Base-by-base conservation (phyloP, 441 rosid genomes). In the Adansonia madagascariensis region DNA sequence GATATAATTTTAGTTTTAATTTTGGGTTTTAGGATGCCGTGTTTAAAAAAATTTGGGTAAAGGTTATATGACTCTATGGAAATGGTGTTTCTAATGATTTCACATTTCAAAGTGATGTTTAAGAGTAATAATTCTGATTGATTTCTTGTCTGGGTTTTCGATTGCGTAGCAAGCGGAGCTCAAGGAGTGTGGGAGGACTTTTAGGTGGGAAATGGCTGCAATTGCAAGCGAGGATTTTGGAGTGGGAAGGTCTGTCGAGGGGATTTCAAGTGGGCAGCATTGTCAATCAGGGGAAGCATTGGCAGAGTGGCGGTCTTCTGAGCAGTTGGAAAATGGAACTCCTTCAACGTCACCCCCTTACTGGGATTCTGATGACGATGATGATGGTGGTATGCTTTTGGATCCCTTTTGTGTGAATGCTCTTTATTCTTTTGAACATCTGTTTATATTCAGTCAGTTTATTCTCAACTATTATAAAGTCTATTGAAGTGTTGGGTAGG, bases 331-430 rank as follows among this genome's bases (percentile, higher is more conserved):
- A 75, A 91, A 91, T 80, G 98, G 93, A 79, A 91, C 82, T 5
- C 91, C 97, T 24, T 93, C 97, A n/a, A 93, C 98, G 35, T 91
- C 98, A 4, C 97, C 98, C 7, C 90, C 94, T 39, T 93, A 89
- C 77, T 95, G 94, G 98, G 98, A 91, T 80, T 84, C 86, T 8
- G 98, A 91, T 9, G 94, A 90, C 0, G 90, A 88, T 12, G 96
- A 87, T 12, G 92, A 87, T 74, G 89, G 89, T 78, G 92, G 97
- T 92, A 89, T 73, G 80, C 53, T 79, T 76, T 61, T 71, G 22
- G 63, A 50, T 60, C n/a, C 55, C 70, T 64, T 77, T 62, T 20
- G n/a, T 12, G 3, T 62, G 53, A 53, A 8, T 41, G 39, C 31
- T 4, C 9, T 18, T 50, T 52, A 39, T 52, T 15, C 70, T 44